Evolutionary conservation across 139 green algal genomes (phyloP), one percentile per base, ranked within the genome.

Genomic region (Coelastrella sp.): DNA sequence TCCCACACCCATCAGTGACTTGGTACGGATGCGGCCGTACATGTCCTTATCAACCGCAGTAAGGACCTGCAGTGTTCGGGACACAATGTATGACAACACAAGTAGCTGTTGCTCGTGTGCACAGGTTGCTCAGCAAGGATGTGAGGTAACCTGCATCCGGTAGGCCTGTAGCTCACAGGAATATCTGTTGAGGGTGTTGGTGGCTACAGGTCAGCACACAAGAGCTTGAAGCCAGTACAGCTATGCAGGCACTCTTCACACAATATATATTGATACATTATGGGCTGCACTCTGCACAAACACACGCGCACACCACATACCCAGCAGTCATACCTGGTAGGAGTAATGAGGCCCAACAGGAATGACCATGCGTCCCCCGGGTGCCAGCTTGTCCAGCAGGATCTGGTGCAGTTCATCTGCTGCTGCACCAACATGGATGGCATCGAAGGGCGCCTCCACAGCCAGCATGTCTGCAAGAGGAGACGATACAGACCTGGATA

Each of bases 371-470:
- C 96, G 89, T 4, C 97, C 97, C 1, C 95, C 95, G 0, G 91
- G 90, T 12, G 91, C 92, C 59, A 99, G 93, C 87, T 95, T 93
- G 59, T 94, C 84, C 84, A 97, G 85, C 89, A 98, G 91, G 24
- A 89, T 91, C 57, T 94, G 63, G 4, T 97, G 97, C 60, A 98
- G 86, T 25, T 93, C 84, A 12, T 93, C 92, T 0, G 97, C 97
- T 65, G 97, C 97, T 22, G 98, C 98, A 8, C 98, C 98, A 56
- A 99, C 98, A 91, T 99, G 98, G 75, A 99, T 99, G 87, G 96
- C 97, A 78, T 98, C 94, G 92, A 98, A 99, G 0, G 93, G 93
- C 3, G 78, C 94, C 65, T 95, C 91, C 11, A 82, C 14, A 6
- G 87, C 80, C 73, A 97, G 91, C 25, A 93, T 75, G 20, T 92